Percentiles rank a stretch among this genome's conserved stretches.
Conservation (phyloP, 495 filamentous ascomycete genomes). For the Daldinia childiae region DNA sequence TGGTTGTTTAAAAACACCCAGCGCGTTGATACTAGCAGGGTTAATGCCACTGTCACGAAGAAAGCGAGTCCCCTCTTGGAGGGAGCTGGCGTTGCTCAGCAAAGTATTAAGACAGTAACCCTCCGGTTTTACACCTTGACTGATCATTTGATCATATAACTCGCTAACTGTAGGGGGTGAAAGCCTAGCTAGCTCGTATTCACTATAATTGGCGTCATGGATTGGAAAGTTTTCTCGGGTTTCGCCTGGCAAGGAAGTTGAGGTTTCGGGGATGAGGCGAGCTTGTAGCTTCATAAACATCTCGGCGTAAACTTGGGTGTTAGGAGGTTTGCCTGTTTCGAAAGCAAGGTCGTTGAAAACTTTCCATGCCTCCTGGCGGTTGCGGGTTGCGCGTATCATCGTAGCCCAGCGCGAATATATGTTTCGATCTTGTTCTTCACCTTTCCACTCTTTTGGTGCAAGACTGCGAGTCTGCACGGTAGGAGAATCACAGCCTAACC, state of each 20-base stretch:
- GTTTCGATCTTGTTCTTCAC: conserved; percentile 38
- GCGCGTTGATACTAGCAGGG: conserved; percentile 19
- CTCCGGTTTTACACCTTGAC: conserved; percentile 47
- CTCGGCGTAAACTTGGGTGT: conserved; percentile 51
- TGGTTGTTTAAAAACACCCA: conserved; percentile 27
- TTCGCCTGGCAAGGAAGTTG: conserved; percentile 52
- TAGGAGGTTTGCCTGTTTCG: conserved; percentile 39
- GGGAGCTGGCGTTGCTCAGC: conserved; percentile 46
- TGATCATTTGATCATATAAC: conserved; percentile 53
- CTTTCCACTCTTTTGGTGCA: conserved; percentile 33
- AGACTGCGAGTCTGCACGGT: conserved; percentile 55
- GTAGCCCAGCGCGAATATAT: conserved; percentile 50
- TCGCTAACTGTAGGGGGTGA: conserved; percentile 50
- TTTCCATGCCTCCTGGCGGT: conserved; percentile 57
- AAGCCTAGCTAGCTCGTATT: conserved; percentile 53
- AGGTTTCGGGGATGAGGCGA: conserved; percentile 9
- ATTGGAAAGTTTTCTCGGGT: conserved; percentile 49
- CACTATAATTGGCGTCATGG: conserved; percentile 53
- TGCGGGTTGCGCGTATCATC: conserved; percentile 53
- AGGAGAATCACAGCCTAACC: conserved; percentile 46
- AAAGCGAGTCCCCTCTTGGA: conserved; percentile 47
- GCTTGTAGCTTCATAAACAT: conserved; percentile 59
- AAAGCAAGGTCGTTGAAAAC: conserved; percentile 49
- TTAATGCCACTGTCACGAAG: conserved; percentile 48
- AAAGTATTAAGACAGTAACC: conserved; percentile 50